Base-by-base conservation (phyloP, 139 green algal genomes). In the Nannochloris sp. region DNA sequence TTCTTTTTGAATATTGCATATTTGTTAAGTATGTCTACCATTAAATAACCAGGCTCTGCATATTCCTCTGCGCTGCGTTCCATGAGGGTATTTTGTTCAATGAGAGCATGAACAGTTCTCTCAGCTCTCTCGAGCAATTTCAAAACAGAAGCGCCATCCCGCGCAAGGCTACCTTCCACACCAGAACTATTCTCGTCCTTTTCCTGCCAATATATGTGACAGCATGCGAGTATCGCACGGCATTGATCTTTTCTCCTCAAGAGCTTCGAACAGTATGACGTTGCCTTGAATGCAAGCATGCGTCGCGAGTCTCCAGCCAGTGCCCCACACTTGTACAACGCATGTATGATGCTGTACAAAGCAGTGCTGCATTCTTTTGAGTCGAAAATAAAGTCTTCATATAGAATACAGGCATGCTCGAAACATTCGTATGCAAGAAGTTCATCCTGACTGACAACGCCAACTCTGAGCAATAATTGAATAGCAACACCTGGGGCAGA, bases 351-450 rank as follows among this genome's bases (percentile, higher is more conserved):
- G 55, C 82, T 67, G 24, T 88, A 74, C 59, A 97, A 80, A 4
- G 82, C 84, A 12, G 57, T 80, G 10, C 77, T 53, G 68, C 95
- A 82, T n/a, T 83, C 70, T 46, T 73, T 71, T 23, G 79, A 88
- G 72, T 96, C 89, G 1, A 83, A 65, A 9, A 97, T 83, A 7
- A 70, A 68, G 62, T 97, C 89, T 72, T 98, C 92, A 69, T 94
- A 97, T 50, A 98, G 48, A 11, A 79, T 67, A 64, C 96, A 92
- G 3, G 91, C 89, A 73, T 90, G 80, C 73, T 95, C 87, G 43
- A 96, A 94, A 62, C 94, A 93, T 51, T 95, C 88, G 57, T 97
- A 98, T 14, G 87, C 78, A 25, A 93, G 81, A 66, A 85, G 36
- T 72, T 97, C 34, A 40, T 40, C 34, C 34, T 40, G 34, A 40